A percentile compares a stretch with the other conserved stretches of the same genome.
Evolutionary conservation across 2,329 filamentous ascomycete species (phyloP).

Genomic region (Chaetoscypha palmicola): DNA sequence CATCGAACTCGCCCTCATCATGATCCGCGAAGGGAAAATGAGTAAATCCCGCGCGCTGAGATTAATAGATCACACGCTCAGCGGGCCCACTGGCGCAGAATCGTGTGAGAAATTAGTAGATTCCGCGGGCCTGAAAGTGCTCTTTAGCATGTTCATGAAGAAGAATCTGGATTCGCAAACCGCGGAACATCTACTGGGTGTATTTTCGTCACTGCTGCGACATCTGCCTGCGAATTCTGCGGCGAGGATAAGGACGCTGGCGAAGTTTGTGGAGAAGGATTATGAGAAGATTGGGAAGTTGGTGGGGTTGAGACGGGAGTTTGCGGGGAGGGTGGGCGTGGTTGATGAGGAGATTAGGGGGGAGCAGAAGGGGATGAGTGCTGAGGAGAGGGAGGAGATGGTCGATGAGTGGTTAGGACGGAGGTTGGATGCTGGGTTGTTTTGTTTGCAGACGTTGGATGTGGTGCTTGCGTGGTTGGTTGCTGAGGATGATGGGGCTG

Average conservation of each 20-base stretch:
- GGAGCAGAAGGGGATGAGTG: conserved; percentile 46
- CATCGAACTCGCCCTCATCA: conserved; percentile 82
- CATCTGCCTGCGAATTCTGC: conserved; percentile 71
- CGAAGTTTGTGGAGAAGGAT: conserved; percentile 93
- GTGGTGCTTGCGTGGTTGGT: conserved; percentile 83
- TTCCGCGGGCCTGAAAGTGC: conserved; percentile 72
- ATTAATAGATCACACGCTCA: conserved; percentile 74
- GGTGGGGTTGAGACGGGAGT: conserved; percentile 63
- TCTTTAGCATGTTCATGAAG: conserved; percentile 87
- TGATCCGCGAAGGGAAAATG: conserved; percentile 83
- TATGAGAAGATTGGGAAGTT: conserved; percentile 78
- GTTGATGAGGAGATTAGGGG: conserved; percentile 57
- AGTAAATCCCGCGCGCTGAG: conserved; percentile 72
- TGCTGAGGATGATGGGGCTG: conserved; percentile 78
- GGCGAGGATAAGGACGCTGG: conserved; percentile 72
- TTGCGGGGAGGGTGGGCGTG: conserved; percentile 51
- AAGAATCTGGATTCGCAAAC: conserved; percentile 55
- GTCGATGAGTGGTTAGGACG: conserved; percentile 67
- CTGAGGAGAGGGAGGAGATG: conserved; percentile 54
- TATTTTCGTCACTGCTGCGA: conserved; percentile 77
- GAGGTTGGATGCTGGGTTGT: conserved; percentile 77
- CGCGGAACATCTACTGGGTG: conserved; percentile 74
- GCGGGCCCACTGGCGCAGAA: conserved; percentile 46
- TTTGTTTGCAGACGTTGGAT: conserved; percentile 76
- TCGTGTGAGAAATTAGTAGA: conserved; percentile 75